Base-by-base conservation (phyloP, 805 yeast species). In the Metschnikowia anglica region DNA sequence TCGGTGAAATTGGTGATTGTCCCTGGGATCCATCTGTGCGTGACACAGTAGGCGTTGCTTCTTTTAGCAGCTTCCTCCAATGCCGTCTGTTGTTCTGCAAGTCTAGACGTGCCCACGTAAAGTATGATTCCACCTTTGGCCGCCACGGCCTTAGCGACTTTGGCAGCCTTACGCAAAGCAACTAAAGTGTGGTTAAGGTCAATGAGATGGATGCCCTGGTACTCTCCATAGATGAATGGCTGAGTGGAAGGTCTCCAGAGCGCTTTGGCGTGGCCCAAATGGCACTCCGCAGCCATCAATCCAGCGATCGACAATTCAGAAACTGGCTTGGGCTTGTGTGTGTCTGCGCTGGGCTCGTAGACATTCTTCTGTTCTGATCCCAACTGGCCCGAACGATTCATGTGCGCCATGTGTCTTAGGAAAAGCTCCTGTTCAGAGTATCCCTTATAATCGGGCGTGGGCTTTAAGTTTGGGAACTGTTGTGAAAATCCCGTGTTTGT, bases 11-110 rank as follows among this genome's bases (percentile, higher is more conserved):
- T 93, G 34, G 98, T 88, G 52, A 93, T 74, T 18, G 95, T 85
- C 52, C 99, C 99, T 2, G 97, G 97, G 46, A 87, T 79, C 99
- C 99, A 93, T 59, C 89, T 80, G 35, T 80, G 76, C 17, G 85
- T 73, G 16, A 93, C 90, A 59, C 84, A 89, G 65, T 80, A 88
- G 12, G 95, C 97, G 44, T 79, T 74, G 42, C 82, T 71, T 52
- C 95, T 77, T 34, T 72, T 68, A 2, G 98, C 95, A 9, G 96
- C 96, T 47, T 76, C 79, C 57, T 81, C 83, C 36, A 93, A 79
- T 1, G 88, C 76, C 42, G 84, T 74, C 48, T 79, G 78, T 56
- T 87, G 93, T 41, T 65, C 70, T 61, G 63, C 56, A 41, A 88
- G 90, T 38, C 80, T 79, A 43, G 85, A 74, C 8, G 96, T 84